Evolutionary conservation across 768 basidiomycete genomes (phyloP), one percentile per base, ranked within the genome.

Genomic region (Paxillus rubicundulus): DNA sequence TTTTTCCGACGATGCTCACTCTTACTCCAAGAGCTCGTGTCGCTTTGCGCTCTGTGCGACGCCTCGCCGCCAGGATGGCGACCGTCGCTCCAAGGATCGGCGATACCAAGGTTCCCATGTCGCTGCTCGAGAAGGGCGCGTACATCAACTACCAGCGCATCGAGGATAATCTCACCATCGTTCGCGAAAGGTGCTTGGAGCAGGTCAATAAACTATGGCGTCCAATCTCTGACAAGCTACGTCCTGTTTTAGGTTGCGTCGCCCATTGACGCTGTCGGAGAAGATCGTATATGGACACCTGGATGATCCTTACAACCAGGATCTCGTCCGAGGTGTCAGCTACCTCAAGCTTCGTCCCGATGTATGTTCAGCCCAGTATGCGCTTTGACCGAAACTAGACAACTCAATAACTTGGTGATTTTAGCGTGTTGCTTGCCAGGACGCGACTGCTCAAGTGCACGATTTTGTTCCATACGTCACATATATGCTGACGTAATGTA

Each of bases 221-320:
- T 10, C 6, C 13, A 6, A 13, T 0, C n/a, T 10, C 37, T 41
- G 14, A 53, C 18, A 17, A 16, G 36, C 48, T 47, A 33, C 55
- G 64, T 46, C 49, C 36, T 24, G 54, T 38, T 9, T 13, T 53
- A 96, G 94, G 69, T 77, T 97, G 61, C 82, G 87, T 63, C 89
- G 92, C 33, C 94, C 94, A 39, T 74, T 97, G 71, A 97, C 95
- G 14, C 74, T 96, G 61, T 94, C 95, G 53, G 95, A 98, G 74
- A 97, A 98, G 83, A 88, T 97, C 66, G 78, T 98, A 37, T 99
- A 99, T 71, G 97, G 97, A 52, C 97, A 99, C 77, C 81, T 98
- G 61, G 96, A 98, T 73, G 90, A 98, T 73, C 85, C 96, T 49
- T 85, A 87, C 61, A 82, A 85, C 64, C 92, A 94, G 71, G 91